Base-by-base conservation (phyloP, 1,139 yeast species). In the Debaryomycetaceae sp. region DNA sequence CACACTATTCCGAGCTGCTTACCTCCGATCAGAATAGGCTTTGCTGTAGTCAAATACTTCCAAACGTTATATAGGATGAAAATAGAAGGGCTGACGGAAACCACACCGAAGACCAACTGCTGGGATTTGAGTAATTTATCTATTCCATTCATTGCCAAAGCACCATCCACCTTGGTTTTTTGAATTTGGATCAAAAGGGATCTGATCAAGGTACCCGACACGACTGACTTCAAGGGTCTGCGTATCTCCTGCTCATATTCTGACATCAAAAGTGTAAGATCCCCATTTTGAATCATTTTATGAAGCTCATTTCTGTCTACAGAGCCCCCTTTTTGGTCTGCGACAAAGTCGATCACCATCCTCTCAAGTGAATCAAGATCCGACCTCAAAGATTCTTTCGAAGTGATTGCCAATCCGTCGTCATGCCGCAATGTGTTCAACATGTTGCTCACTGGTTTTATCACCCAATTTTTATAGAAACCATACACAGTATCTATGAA, bases 111-210 rank as follows among this genome's bases (percentile, higher is more conserved):
- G 17, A 92, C 94, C 39, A 92, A 75, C 58, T 92, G 96, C 64
- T 92, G 98, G 34, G 94, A 84, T 59, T 88, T 85, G 40, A 92
- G 73, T 49, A 92, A 68, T 58, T 87, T 84, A 62, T 92, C 98
- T 47, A 92, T 91, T 6, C 98, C 98, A 51, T 76, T 81, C 46
- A 92, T 78, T 0, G 96, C 98, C 6, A 89, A 70, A 28, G 87
- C 92, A 3, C 96, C 96, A 58, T 92, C 98, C 11, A 92, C 97
- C 63, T 92, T 92, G 11, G 96, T 85, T 63, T 92, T 92, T 59
- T 92, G 98, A 7, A 92, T 70, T 61, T 92, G 98, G 44, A 92
- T 91, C 52, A 92, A 64, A 35, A 92, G 63, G 9, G 92, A 81
- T 38, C 96, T 74, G 6, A 89, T 65, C 47, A 92, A 72, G 39